A percentile compares a stretch with the other conserved stretches of the same genome.
These are phyloP conservation scores for Venturia aucupariae DNA, from an alignment of 2,329 filamentous ascomycete genomes.

Conservation along the genomic window DNA sequence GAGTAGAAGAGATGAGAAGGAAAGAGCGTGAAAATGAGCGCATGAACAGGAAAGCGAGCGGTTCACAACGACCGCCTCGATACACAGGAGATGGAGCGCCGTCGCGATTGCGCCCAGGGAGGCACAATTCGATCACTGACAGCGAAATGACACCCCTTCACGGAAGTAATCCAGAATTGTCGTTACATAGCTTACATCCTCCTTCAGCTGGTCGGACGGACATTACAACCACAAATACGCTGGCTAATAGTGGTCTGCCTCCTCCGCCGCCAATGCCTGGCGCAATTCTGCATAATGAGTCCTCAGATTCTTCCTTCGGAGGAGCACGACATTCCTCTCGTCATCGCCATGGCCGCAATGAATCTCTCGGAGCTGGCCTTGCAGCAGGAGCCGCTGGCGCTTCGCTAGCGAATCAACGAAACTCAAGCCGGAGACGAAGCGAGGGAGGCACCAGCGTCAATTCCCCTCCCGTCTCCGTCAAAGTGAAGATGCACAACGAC, in stretches of 20 bases:
- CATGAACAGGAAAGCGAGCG: constrained; percentile 39
- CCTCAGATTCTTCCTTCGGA: constrained; percentile 33
- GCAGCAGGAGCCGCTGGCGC: constrained; percentile 21
- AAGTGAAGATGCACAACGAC: constrained; percentile 57
- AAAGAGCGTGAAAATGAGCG: constrained; percentile 45
- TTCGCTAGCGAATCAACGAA: constrained; percentile 18
- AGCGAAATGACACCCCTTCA: constrained; percentile 32
- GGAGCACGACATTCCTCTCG: constrained; percentile 22
- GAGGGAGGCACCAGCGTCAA: constrained; percentile 34
- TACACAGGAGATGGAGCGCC: constrained; percentile 58
- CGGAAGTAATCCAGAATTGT: constrained; percentile 36
- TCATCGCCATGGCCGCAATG: constrained; percentile 23
- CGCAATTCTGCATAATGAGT: constrained; percentile 32
- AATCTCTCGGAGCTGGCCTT: constrained; percentile 20
- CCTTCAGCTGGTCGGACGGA: constrained; percentile 16
- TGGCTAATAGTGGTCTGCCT: constrained; percentile 14
- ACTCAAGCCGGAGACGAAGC: constrained; percentile 22
- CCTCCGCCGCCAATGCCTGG: constrained; percentile 16
- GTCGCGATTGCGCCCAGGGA: constrained; percentile 19
- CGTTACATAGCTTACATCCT: constrained; percentile 26
- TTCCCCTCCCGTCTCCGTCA: constrained; percentile 54
- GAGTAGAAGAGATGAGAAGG: constrained; percentile 45
- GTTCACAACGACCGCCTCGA: constrained; percentile 35
- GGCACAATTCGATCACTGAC: constrained; percentile 31
- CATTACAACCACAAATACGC: constrained; percentile 21